Percentiles rank a stretch among this genome's conserved stretches.
Evolutionary conservation across 1,139 yeast species (phyloP).

Genomic region (Entelexis paramagnoliae): DNA sequence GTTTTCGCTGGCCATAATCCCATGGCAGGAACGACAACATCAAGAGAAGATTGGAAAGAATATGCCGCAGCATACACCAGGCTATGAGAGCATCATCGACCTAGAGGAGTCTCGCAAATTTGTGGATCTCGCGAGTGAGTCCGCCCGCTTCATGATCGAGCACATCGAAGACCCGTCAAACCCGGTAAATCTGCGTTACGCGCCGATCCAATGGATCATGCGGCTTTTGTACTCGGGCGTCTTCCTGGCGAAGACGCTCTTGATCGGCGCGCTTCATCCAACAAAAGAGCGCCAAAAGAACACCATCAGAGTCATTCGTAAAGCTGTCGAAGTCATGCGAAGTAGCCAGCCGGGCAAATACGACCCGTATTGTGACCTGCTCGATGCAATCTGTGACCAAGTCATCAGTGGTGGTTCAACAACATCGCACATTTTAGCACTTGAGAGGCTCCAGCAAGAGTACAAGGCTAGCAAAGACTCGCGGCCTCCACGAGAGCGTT

Average conservation of each 20-base stretch:
- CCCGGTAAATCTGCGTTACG: conserved; percentile 47
- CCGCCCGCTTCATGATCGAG: conserved; percentile 71
- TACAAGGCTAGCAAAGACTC: background rate
- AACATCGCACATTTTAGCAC: background rate
- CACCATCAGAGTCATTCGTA: conserved; percentile 1
- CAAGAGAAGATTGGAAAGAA: background rate
- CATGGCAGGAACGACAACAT: conserved; percentile 3
- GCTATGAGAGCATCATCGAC: background rate
- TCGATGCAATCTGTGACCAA: conserved; percentile 42
- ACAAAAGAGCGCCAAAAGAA: conserved; percentile 4
- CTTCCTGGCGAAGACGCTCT: conserved; percentile 55
- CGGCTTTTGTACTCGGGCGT: conserved; percentile 85
- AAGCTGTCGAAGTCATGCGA: conserved; percentile 37
- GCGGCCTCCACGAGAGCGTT: background rate
- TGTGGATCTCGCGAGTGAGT: conserved; percentile 69
- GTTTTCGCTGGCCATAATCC: conserved; percentile 59
- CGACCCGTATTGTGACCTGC: conserved; percentile 51
- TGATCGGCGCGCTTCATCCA: conserved; percentile 28
- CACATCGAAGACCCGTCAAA: conserved; percentile 62
- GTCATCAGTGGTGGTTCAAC: background rate
- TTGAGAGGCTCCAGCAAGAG: conserved; percentile 2
- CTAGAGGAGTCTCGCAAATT: conserved; percentile 33
- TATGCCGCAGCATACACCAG: background rate
- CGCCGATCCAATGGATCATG: conserved; percentile 82
- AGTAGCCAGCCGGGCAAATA: conserved; percentile 56